These are phyloP conservation scores for Mycogone perniciosa DNA, from an alignment of 2,329 filamentous ascomycete genomes.

Conservation along the genomic window DNA sequence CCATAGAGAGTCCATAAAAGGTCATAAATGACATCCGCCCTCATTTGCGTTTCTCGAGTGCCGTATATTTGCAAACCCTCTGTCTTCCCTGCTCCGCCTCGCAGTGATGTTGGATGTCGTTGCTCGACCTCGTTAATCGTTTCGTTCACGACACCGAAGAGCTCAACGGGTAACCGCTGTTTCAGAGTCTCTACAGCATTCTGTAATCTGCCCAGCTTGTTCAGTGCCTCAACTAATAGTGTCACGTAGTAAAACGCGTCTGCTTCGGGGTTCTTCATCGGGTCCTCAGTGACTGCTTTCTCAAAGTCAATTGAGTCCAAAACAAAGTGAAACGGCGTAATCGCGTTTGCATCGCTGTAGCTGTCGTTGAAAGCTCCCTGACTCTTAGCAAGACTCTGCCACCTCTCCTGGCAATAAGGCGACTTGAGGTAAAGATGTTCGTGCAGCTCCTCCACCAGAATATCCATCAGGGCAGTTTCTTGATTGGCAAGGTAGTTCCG, in stretches of 20 bases:
- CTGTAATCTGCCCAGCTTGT: slow-evolving; percentile 81
- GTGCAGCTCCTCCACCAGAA: slow-evolving; percentile 93
- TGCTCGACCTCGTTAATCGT: slow-evolving; percentile 92
- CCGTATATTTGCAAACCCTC: slow-evolving; percentile 58
- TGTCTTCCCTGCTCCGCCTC: slow-evolving; percentile 49
- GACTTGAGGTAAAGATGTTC: slow-evolving; percentile 97
- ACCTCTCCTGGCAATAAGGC: slow-evolving; percentile 92
- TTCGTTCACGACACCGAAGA: slow-evolving; percentile 90
- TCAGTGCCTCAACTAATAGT: slow-evolving; percentile 79
- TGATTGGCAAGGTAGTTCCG: slow-evolving; percentile 87
- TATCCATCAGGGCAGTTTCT: slow-evolving; percentile 85
- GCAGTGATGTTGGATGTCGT: slow-evolving; percentile 77
- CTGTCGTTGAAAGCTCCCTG: slow-evolving; percentile 50
- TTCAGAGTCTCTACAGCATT: slow-evolving; percentile 84
- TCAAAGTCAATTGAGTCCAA: slow-evolving; percentile 57
- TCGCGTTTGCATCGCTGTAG: slow-evolving; percentile 38
- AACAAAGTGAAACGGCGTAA: slow-evolving; percentile 52
- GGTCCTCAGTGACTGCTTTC: slow-evolving; percentile 68
- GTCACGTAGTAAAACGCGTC: slow-evolving; percentile 94
- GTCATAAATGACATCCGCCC: slow-evolving; percentile 82
- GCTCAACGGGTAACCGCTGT: slow-evolving; percentile 84
- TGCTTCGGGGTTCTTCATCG: slow-evolving; percentile 86
- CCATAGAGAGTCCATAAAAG: slow-evolving; percentile 88
- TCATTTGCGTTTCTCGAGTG: slow-evolving; percentile 65
- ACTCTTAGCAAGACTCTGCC: slow-evolving; percentile 73